Percentiles rank a stretch among this genome's conserved stretches.
Conservation (phyloP, 306 rosid genomes). For the Quercus ilex region DNA sequence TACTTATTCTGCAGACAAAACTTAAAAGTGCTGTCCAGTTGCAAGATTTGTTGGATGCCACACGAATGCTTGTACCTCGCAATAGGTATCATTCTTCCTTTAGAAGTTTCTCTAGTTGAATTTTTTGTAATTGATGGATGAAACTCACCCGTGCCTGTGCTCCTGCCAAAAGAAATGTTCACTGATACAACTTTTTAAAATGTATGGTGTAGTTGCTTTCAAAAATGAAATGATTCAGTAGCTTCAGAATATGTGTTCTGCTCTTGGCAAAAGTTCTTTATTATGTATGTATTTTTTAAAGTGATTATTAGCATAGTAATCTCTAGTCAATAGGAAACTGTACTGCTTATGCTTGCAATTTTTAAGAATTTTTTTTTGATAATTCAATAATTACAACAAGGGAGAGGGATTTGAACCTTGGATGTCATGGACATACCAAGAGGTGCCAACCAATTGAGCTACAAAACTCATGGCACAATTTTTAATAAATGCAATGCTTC, state of each 20-base stretch:
- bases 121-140: neutral
- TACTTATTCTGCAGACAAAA: conserved; percentile 68
- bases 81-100: conserved; percentile 49
- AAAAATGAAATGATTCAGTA: neutral
- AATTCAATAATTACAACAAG: no score
- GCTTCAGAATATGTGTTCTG: neutral
- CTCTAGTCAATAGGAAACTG: neutral
- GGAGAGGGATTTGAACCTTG: no score
- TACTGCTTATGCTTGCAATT: neutral
- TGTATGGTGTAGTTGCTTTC: neutral
- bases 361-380: neutral
- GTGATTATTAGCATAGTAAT: neutral
- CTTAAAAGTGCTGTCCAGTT: conserved; percentile 95
- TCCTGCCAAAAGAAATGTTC: neutral
- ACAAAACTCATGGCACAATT: no score
- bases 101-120: neutral
- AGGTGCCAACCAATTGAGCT: no score
- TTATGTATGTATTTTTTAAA: neutral
- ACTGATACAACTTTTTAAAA: neutral
- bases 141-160: neutral
- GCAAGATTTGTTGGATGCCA: conserved; percentile 97
- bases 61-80: conserved; percentile 92
- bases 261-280: neutral
- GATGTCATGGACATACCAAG: no score
- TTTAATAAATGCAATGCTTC: no score